Evolutionary conservation across 371 early-diverging fungal species (phyloP).

Genomic region (Batrachochytrium dendrobatidis): DNA sequence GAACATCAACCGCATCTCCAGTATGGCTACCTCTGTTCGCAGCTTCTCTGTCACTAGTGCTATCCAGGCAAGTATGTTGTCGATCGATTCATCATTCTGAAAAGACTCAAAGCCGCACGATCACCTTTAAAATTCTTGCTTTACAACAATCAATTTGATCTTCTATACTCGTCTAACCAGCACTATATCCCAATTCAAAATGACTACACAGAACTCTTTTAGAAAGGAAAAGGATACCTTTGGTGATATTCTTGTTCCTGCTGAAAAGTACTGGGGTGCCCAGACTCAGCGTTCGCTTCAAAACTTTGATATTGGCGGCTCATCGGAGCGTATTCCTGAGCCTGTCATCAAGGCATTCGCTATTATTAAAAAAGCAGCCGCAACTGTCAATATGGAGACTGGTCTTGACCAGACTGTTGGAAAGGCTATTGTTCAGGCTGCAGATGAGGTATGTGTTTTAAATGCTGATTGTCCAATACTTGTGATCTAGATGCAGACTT

Average conservation of each 20-base stretch:
- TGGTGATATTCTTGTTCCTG: slow-evolving; percentile 87
- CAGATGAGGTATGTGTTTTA: slow-evolving; percentile 31
- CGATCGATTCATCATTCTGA: no score
- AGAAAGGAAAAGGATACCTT: slow-evolving; percentile 87
- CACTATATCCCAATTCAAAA: no score
- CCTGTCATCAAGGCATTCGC: slow-evolving; percentile 89
- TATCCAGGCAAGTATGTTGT: no score
- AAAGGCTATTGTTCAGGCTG: slow-evolving; percentile 79
- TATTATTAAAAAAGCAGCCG: slow-evolving; percentile 87
- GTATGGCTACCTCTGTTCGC: no score
- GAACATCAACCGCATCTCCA: no score
- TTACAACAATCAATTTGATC: no score
- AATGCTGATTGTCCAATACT: not conserved
- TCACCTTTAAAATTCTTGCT: no score
- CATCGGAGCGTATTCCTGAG: slow-evolving; percentile 86
- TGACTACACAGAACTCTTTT: slow-evolving; percentile 26
- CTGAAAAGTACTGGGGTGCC: slow-evolving; percentile 92
- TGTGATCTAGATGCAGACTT: not conserved
- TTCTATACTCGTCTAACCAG: no score
- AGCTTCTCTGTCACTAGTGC: no score
- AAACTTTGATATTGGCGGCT: slow-evolving; percentile 95
- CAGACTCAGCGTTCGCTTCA: slow-evolving; percentile 91
- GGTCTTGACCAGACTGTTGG: slow-evolving; percentile 60
- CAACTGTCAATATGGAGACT: slow-evolving; percentile 81
- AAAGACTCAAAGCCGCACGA: no score